Conservation (phyloP, 2,329 filamentous ascomycete species). For the Fusarium bulbicola region DNA sequence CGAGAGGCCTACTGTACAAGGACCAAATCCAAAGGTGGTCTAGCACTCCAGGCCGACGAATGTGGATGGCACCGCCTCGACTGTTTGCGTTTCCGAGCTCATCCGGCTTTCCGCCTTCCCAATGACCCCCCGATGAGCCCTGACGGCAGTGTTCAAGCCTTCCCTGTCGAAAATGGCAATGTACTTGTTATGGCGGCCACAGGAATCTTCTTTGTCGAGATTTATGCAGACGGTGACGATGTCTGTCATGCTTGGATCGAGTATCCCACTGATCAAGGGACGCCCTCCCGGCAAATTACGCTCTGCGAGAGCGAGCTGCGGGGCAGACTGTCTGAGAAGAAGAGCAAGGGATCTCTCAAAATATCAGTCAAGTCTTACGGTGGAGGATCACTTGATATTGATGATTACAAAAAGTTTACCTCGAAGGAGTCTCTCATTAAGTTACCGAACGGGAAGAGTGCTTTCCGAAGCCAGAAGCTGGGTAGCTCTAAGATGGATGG, state of each 20-base stretch:
- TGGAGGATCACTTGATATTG: slow-evolving; percentile 76
- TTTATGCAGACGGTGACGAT: slow-evolving; percentile 82
- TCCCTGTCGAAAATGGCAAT: slow-evolving; percentile 80
- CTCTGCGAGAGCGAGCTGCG: slow-evolving; percentile 81
- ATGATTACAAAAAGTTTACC: slow-evolving; percentile 76
- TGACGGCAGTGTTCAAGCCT: slow-evolving; percentile 85
- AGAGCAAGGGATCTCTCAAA: slow-evolving; percentile 75
- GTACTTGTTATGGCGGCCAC: slow-evolving; percentile 81
- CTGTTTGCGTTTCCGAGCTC: slow-evolving; percentile 85
- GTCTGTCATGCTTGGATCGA: slow-evolving; percentile 85
- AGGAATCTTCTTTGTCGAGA: slow-evolving; percentile 86
- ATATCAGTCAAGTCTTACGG: slow-evolving; percentile 80
- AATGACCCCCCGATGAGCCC: slow-evolving; percentile 71
- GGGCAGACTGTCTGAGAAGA: slow-evolving; percentile 74
- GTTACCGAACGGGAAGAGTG: slow-evolving; percentile 73
- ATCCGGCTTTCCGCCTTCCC: slow-evolving; percentile 88
- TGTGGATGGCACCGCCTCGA: slow-evolving; percentile 93
- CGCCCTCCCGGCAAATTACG: slow-evolving; percentile 75
- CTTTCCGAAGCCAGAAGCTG: slow-evolving; percentile 78
- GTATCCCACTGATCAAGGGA: slow-evolving; percentile 70
- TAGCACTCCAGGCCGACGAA: slow-evolving; percentile 81
- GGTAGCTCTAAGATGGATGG: slow-evolving; percentile 78
- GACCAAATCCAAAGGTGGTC: slow-evolving; percentile 82
- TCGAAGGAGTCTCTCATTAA: slow-evolving; percentile 79
- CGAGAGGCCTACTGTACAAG: slow-evolving; percentile 88